Evolutionary conservation across 2,329 filamentous ascomycete species (phyloP).

Genomic region (Fusarium falciforme): DNA sequence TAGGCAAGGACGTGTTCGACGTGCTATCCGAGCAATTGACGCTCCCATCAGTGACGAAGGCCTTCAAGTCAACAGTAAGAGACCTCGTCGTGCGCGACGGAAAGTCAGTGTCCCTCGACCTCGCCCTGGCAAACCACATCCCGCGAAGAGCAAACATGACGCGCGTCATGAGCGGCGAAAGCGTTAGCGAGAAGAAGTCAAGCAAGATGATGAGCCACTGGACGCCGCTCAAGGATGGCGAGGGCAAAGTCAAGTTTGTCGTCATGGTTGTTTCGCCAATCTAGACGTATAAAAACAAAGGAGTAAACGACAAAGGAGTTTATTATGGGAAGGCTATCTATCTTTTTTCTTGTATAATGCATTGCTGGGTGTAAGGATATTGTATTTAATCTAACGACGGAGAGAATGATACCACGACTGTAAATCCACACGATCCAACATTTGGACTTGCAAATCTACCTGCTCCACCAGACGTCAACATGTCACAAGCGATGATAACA

Average conservation of each 20-base stretch:
- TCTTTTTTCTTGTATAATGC: slow-evolving; percentile 9
- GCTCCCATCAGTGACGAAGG: slow-evolving; percentile 56
- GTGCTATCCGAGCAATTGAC: slow-evolving; percentile 62
- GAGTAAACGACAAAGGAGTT: neutral
- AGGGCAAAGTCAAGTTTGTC: slow-evolving; percentile 42
- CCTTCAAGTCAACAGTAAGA: slow-evolving; percentile 58
- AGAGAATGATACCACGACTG: slow-evolving; percentile 36
- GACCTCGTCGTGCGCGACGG: slow-evolving; percentile 52
- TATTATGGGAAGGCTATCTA: neutral
- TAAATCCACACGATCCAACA: slow-evolving; percentile 7
- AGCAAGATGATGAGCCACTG: slow-evolving; percentile 46
- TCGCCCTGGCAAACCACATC: slow-evolving; percentile 44
- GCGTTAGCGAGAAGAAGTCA: slow-evolving; percentile 23
- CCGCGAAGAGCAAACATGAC: slow-evolving; percentile 40
- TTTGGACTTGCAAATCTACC: neutral
- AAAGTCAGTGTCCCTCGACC: slow-evolving; percentile 49
- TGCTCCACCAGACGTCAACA: neutral
- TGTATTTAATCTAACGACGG: slow-evolving; percentile 29
- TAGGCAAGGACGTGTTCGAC: slow-evolving; percentile 64
- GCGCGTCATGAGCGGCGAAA: slow-evolving; percentile 29
- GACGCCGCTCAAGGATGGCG: slow-evolving; percentile 42
- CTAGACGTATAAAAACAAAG: neutral
- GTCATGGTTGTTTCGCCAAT: slow-evolving; percentile 38
- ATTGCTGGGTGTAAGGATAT: slow-evolving; percentile 24
- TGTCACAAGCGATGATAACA: neutral